phyloP scores from a whole-genome alignment of 2,329 filamentous ascomycete genomes.

The Arthrobotrys sinensis region DNA sequence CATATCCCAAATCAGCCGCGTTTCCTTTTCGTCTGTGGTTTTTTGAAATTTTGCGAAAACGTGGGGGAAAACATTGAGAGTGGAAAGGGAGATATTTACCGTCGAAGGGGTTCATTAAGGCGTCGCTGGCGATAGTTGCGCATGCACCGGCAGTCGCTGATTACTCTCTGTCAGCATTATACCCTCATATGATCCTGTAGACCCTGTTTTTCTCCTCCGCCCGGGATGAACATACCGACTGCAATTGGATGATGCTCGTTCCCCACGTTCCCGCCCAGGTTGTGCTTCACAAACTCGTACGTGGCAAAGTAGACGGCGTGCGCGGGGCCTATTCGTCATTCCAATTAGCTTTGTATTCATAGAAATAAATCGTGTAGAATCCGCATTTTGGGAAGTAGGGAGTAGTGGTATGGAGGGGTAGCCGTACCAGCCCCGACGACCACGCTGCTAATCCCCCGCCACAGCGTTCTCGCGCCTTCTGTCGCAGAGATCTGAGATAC shows the following conservation, averaged over 20 bases:
- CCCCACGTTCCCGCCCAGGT: conserved; percentile 90
- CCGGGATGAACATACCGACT: conserved; percentile 77
- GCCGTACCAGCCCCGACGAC: conserved; percentile 91
- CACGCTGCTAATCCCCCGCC: conserved; percentile 96
- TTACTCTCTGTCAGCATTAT: conserved; percentile 44
- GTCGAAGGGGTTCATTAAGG: conserved; percentile 99
- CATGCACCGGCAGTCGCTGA: conserved; percentile 91
- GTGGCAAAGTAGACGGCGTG: conserved; percentile 99
- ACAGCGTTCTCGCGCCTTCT: conserved; percentile 91
- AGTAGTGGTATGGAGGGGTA: conserved; percentile 51
- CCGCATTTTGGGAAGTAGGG: conserved; percentile 7
- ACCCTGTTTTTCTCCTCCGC: conserved; percentile 5
- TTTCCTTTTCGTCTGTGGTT: conserved; percentile 17
- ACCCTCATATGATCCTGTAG: conserved; percentile 48
- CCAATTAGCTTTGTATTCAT: conserved; percentile 62
- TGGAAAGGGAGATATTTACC: conserved; percentile 73
- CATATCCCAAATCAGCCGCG: conserved; percentile 13
- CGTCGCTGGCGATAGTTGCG: conserved; percentile 96
- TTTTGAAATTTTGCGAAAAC: conserved; percentile 30
- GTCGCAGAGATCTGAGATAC: conserved; percentile 91
- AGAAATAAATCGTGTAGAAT: conserved; percentile 21
- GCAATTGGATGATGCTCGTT: conserved; percentile 90
- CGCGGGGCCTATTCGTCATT: conserved; percentile 79
- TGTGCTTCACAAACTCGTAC: conserved; percentile 96
- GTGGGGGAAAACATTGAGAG: neutral